Evolutionary conservation across 495 filamentous ascomycete species (phyloP), one percentile per base, ranked within the genome.

Genomic region (Xylaria castorea): DNA sequence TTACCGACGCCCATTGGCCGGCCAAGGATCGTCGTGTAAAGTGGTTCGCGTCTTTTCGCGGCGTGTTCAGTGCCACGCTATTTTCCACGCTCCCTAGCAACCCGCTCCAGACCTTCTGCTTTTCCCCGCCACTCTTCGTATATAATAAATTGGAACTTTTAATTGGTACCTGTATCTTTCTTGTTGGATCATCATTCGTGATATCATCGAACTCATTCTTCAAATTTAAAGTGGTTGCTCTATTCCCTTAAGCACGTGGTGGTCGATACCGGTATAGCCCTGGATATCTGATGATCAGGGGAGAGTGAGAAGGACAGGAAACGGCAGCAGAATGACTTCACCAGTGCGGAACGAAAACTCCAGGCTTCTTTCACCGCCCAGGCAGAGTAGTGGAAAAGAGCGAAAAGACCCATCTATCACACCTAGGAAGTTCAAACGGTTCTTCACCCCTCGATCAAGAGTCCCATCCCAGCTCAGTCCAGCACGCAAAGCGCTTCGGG

Each of bases 401-500:
- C 78, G 81, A 69, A 77, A 83, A 48, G 80, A 83, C 62, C 87
- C 87, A 32, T 89, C 87, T 22, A 85, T 94, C 63, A 94, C 92
- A 36, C 92, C 92, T 48, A 84, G 91, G 66, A 91, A 90, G 66
- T 97, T 97, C 76, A 89, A 82, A 51, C 86, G 89, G 38, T 97
- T 97, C 83, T 97, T 97, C 77, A 95, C 93, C 18, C 94, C 94
- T 63, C 87, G 84, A 22, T 80, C 83, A 36, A 78, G 84, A 57
- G 83, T 84, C 75, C 81, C 71, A 71, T 79, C 75, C 71, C 78
- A 76, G 81, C 87, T 73, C 3, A 88, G 83, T 74, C 85, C 88
- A 20, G 87, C 86, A 73, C 84, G 91, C 74, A 86, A 89, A 76
- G 89, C 91, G 60, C 85, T 97, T 63, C 85, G 86, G 65, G 91